Evolutionary conservation across 345 rosid genomes (phyloP).

Genomic region (Mallotus nudiflorus): DNA sequence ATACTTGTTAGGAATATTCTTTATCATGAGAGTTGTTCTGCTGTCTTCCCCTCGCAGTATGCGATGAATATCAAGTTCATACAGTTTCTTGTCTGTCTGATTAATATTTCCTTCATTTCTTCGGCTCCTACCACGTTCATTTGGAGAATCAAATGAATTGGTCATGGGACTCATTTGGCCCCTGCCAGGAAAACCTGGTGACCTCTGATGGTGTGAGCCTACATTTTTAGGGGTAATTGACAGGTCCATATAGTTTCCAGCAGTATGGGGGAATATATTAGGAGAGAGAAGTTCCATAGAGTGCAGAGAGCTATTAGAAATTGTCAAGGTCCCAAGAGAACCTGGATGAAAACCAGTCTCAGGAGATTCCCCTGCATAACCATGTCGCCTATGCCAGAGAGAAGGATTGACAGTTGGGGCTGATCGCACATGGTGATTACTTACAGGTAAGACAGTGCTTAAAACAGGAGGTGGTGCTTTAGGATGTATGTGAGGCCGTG

Average conservation of each 20-base stretch:
- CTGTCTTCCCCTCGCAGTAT: constrained; percentile 74
- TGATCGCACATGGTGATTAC: constrained; percentile 80
- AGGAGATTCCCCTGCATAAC: constrained; percentile 73
- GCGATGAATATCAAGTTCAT: constrained; percentile 84
- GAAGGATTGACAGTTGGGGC: constrained; percentile 72
- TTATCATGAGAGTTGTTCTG: constrained; percentile 94
- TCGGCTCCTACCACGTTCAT: constrained; percentile 72
- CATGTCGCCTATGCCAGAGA: constrained; percentile 75
- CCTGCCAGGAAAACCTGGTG: constrained; percentile 68
- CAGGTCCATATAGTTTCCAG: constrained; percentile 60
- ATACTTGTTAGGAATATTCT: constrained; percentile 97
- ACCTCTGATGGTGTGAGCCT: constrained; percentile 75
- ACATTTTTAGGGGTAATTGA: constrained; percentile 40
- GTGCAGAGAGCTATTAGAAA: constrained; percentile 38
- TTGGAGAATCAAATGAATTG: constrained; percentile 66
- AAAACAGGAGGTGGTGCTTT: constrained; percentile 63
- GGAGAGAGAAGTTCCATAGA: constrained; percentile 42
- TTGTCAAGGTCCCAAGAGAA: constrained; percentile 53
- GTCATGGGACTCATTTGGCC: constrained; percentile 60
- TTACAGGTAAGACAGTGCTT: constrained; percentile 55
- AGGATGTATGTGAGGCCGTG: constrained; percentile 61
- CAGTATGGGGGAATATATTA: constrained; percentile 45
- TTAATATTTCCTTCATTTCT: constrained; percentile 68
- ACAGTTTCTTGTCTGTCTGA: constrained; percentile 75
- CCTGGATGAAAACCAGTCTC: constrained; percentile 59